These are phyloP conservation scores for Cladophialophora immunda DNA, from an alignment of 2,329 filamentous ascomycete genomes.

Conservation along the genomic window DNA sequence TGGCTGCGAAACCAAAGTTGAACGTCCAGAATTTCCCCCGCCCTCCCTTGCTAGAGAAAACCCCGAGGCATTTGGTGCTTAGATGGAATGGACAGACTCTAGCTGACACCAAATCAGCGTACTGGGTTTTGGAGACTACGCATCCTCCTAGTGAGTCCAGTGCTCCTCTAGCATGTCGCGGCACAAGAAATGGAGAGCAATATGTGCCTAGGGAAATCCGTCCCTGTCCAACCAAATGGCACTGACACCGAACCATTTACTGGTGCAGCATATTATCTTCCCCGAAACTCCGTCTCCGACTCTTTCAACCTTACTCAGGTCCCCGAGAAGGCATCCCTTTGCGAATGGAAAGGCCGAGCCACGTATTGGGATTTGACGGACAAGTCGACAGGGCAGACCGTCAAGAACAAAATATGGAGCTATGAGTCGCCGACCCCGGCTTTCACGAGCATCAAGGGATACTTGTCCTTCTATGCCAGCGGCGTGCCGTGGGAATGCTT, in stretches of 20 bases:
- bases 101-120: slow-evolving; percentile 66
- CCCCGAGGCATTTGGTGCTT: slow-evolving; percentile 63
- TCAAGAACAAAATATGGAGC: slow-evolving; percentile 66
- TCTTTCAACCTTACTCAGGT: slow-evolving; percentile 55
- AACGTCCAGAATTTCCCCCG: slow-evolving; percentile 56
- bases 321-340: slow-evolving; percentile 56
- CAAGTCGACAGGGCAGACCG: slow-evolving; percentile 47
- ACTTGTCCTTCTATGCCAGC: slow-evolving; percentile 67
- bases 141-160: slow-evolving; percentile 64
- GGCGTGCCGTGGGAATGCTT: slow-evolving; percentile 66
- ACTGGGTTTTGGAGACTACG: slow-evolving; percentile 70
- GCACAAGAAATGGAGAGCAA: background rate
- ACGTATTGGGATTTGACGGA: slow-evolving; percentile 65
- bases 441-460: slow-evolving; percentile 64
- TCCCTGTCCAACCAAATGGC: background rate
- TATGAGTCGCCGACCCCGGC: slow-evolving; percentile 63
- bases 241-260: background rate
- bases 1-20: slow-evolving; percentile 41
- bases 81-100: slow-evolving; percentile 64
- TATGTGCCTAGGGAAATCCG: background rate
- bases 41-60: slow-evolving; percentile 65
- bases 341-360: slow-evolving; percentile 69
- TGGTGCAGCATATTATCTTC: slow-evolving; percentile 66
- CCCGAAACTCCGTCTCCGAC: slow-evolving; percentile 57
- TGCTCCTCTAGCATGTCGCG: background rate